Base-by-base conservation (phyloP, 2,329 filamentous ascomycete genomes). In the Penicillium sp. region DNA sequence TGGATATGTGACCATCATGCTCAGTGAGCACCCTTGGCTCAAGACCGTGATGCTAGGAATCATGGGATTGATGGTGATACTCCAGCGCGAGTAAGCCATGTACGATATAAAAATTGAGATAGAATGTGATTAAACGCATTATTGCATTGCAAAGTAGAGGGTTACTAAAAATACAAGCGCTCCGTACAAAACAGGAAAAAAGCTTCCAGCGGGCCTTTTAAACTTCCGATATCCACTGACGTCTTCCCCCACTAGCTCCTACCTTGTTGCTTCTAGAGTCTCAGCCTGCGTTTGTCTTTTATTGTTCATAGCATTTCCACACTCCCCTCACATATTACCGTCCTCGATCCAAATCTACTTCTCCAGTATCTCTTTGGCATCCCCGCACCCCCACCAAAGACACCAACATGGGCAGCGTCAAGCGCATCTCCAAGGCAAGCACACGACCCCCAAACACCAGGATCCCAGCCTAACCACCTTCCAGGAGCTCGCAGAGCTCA, bases 21-120 rank as follows among this genome's bases (percentile, higher is more conserved):
- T 99, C 58, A 94, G 90, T 59, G 94, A 99, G 73, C 88, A 99
- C 71, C 94, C 94, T 5, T 97, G 93, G 93, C 74, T 97, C 65
- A 99, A 99, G 83, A 95, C 90, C 41, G 93, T 87, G 24, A 90
- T 97, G 87, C 75, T 99, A 67, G 93, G 90, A 1, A 83, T 97
- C 47, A 99, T 99, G 94, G 94, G 93, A 1, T 72, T 97, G 66
- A 86, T 96, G 77, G 94, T 97, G 24, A 88, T 99, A 45, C 73
- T 99, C 65, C 94, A 99, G 73, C 80, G 92, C 68, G 94, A 99
- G 79, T 97, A 78, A 67, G 55, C 52, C 45, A 31, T 50, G 21
- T 54, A 31, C 11, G 32, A 48, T 18, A 48, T 27, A 49, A 29
- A 49, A 40, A 45, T 40, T 31, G 24, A 4, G 24, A 27, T 27